Evolutionary conservation across 1,284 basidiomycete species (phyloP), one percentile per base, ranked within the genome.

Genomic region (Dichomitus squalens): DNA sequence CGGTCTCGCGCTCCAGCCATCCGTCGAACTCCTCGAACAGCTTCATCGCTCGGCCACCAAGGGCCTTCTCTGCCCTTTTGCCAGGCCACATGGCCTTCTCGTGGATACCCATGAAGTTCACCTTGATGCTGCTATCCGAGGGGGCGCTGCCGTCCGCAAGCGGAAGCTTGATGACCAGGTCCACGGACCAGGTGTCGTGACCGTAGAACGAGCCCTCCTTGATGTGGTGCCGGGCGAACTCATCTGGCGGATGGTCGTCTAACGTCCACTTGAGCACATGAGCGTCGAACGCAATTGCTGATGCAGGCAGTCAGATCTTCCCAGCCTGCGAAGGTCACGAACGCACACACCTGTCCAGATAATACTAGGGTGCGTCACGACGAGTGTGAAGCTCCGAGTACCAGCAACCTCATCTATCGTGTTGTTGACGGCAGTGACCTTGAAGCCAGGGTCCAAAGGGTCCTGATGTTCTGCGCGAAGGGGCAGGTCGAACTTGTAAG

Each of bases 241-340:
- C 84, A 46, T 83, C 73, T 0, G 93, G 92, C 0, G 92, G 90
- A 55, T 84, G 81, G 60, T 87, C 77, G 67, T 93, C 90, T 38
- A 95, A 78, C 31, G 83, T 89, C 96, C 96, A 98, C 53, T 83
- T 76, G 16, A 96, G 72, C 7, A 99, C 92, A 60, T 97, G 90
- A 0, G 94, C 96, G 53, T 96, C 90, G 67, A 99, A 98, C 0
- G 94, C 92, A 52, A 99, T 83, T 1, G 93, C 94, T 84, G 69
- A 55, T 36, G 65, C 14, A 50, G 44, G 59, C 25, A 12, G 18
- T 29, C 16, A 34, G 16, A 38, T 27, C 40, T 23, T 38, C 40
- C 12, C 47, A n/a, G 18, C 12, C 52, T 55, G 29, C 36, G 21
- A 29, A n/a, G 36, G 33, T n/a, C 33, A 34, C 39, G 44, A 36